Base-by-base conservation (phyloP, 2,329 filamentous ascomycete species). In the Kalaharituber pfeilii region DNA sequence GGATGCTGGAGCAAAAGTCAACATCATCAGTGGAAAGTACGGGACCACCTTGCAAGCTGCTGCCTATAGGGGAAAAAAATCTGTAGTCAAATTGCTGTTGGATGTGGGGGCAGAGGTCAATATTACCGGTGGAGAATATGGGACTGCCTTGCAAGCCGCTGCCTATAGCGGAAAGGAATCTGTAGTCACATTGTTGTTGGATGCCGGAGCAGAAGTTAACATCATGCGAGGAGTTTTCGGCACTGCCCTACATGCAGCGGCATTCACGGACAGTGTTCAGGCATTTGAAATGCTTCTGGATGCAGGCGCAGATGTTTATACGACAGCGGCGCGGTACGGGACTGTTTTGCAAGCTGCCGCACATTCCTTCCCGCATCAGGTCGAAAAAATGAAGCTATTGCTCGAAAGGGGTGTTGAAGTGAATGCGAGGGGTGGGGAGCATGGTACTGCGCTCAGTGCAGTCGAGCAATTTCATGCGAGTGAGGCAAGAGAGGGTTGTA, bases 281-380 rank as follows among this genome's bases (percentile, higher is more conserved):
- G 28, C 53, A 8, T 33, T 52, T 2, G 49, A 47, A 28, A 29
- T 52, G 25, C 51, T 60, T 24, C 24, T 60, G 8, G 15, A 50
- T 18, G 42, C 56, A 5, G 54, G 52, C 27, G 53, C 53, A 7
- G 25, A 56, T 42, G 49, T 56, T 13, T 53, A 57, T 27, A 18
- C 27, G 7, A 4, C 15, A 15, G 53, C 47, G 4, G 57, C 47
- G 15, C 22, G 26, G 24, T 55, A 58, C 39, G 57, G 56, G 11
- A 57, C 56, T 13, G 27, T 52, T 22, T 28, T 59, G 25, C 57
- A 59, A 26, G 57, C 54, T 30, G 58, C 58, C 13, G 57, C 57
- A n/a, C 53, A 8, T 8, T 8, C 29, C n/a, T n/a, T 8, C 8
- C 29, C 29, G 8, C 29, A 8, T 8, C 8, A n/a, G n/a, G 8